A percentile compares a stretch with the other conserved stretches of the same genome.
These are phyloP conservation scores for Botrytis cinerea DNA, from an alignment of 2,329 filamentous ascomycete genomes.

Conservation along the genomic window DNA sequence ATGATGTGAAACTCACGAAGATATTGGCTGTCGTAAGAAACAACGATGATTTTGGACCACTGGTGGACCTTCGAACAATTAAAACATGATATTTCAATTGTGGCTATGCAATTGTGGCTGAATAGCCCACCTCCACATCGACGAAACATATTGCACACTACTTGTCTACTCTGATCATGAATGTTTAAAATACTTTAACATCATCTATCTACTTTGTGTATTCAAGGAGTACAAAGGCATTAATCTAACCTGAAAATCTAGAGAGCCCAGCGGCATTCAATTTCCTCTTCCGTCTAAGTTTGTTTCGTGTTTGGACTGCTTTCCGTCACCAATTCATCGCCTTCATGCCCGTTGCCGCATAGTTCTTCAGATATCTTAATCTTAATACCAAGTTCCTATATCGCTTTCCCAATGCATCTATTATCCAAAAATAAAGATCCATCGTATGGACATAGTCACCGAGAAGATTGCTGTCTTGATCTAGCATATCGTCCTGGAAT, in stretches of 20 bases:
- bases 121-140: not conserved
- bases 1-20: not conserved
- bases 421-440: slow-evolving; percentile 8
- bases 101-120: slow-evolving; percentile 13
- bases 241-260: not conserved
- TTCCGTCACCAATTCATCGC: not conserved
- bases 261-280: not conserved
- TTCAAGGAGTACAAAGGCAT: not conserved
- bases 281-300: not conserved
- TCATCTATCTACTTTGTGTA: not conserved
- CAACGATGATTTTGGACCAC: not conserved
- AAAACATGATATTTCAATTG: not conserved
- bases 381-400: not conserved
- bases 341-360: slow-evolving; percentile 1
- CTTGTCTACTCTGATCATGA: not conserved
- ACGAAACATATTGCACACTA: not conserved
- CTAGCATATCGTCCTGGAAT: not conserved
- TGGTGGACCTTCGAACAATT: not conserved
- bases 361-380: slow-evolving; percentile 1
- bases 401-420: not conserved
- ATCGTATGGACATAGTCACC: not conserved
- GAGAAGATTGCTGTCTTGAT: not conserved
- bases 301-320: not conserved
- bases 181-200: not conserved
- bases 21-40: not conserved